Conservation (phyloP, 2,329 filamentous ascomycete species). For the Stagonosporopsis vannaccii region DNA sequence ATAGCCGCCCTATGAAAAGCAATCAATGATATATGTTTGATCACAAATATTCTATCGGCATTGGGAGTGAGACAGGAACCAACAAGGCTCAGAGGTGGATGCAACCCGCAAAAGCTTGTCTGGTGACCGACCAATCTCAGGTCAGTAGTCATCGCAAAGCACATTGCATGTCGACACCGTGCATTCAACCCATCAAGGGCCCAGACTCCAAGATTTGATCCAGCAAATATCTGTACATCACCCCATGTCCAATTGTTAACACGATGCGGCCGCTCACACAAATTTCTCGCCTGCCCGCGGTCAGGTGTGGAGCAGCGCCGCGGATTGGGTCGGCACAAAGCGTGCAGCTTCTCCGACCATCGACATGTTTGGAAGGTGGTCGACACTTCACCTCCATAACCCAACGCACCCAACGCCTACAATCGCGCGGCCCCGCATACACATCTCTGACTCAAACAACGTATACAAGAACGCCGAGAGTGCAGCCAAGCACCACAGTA, state of each 20-base stretch:
- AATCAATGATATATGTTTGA: constrained; percentile 24
- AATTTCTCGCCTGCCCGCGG: constrained; percentile 13
- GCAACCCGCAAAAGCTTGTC: constrained; percentile 4
- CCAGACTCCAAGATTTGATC: neutral
- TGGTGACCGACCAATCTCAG: neutral
- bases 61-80: neutral
- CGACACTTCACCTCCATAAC: constrained; percentile 14
- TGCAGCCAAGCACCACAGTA: constrained; percentile 9
- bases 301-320: constrained; percentile 15
- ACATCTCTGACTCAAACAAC: neutral
- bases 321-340: constrained; percentile 20
- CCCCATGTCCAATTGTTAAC: neutral
- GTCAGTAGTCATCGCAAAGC: constrained; percentile 3
- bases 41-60: constrained; percentile 3
- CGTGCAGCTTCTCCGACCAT: constrained; percentile 12
- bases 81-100: neutral
- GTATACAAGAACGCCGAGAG: constrained; percentile 14
- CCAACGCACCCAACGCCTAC: constrained; percentile 14
- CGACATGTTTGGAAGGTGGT: constrained; percentile 21
- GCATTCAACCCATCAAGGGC: constrained; percentile 6
- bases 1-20: constrained; percentile 20
- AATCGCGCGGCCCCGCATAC: constrained; percentile 10
- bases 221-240: neutral
- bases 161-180: constrained; percentile 7
- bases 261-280: constrained; percentile 11